Base-by-base conservation (phyloP, 2,329 filamentous ascomycete genomes). In the Alternaria metachromatica region DNA sequence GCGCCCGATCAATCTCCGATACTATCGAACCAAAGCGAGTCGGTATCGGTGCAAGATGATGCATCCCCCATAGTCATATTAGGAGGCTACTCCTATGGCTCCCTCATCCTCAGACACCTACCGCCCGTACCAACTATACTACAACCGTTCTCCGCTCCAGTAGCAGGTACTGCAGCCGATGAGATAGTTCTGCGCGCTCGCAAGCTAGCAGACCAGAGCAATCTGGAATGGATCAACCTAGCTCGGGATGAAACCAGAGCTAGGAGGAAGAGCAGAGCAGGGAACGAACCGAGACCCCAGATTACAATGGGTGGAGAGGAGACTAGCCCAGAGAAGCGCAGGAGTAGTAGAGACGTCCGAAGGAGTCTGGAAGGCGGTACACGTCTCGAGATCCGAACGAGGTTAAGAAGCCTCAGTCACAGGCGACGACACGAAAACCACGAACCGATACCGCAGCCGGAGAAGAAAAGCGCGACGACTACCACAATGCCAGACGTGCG, bases 51-150 rank as follows among this genome's bases (percentile, higher is more conserved):
- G 4, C 46, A 53, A 20, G 55, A 30, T 12, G 57, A 68, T 18
- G 60, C 64, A 45, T 37, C 43, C 6, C 70, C 73, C 2, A 55
- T 74, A n/a, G 62, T 90, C 1, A 71, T 97, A 6, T 83, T 96
- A 7, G 90, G 87, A 2, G 94, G 94, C 12, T 97, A 97, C 78
- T 97, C 94, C 0, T 97, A 97, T 78, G 96, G 96, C 46, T 92
- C 93, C 5, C 87, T 97, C 74, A 87, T 98, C 43, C 89, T 93
- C 3, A 89, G 87, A 1, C 88, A 90, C 61, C 85, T 97, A 0
- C 92, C 93, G 0, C 84, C 88, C 0, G 80, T 84, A 0, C 62
- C 78, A 0, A 73, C 72, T 0, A 87, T 96, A 26, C 80, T 93
- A 23, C 78, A 84, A 2, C 80, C 86, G 1, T 93, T 96, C 69